Conservation (phyloP, 345 rosid genomes). For the Bruguiera parviflora region DNA sequence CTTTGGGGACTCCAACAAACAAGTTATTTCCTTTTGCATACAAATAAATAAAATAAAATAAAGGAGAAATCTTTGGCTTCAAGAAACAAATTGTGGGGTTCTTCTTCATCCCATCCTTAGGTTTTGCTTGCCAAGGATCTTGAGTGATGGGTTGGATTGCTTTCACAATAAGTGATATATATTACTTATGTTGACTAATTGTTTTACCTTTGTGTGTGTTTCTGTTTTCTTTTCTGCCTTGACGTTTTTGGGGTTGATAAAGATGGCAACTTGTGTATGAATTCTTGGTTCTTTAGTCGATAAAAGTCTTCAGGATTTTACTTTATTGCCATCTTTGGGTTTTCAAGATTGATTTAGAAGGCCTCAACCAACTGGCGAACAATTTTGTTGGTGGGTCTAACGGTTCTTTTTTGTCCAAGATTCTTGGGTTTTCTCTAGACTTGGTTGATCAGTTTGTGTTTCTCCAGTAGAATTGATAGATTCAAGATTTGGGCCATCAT, state of each 20-base stretch:
- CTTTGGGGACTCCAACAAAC: background rate
- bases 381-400: background rate
- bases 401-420: background rate
- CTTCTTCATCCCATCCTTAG: background rate
- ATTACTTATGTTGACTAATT: constrained; percentile 11
- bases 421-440: background rate
- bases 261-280: constrained; percentile 10
- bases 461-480: background rate
- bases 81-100: background rate
- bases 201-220: background rate
- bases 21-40: background rate
- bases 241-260: background rate
- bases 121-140: background rate
- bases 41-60: background rate
- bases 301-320: background rate
- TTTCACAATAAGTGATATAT: constrained; percentile 29
- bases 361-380: background rate
- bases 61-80: background rate
- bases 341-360: constrained; percentile 7
- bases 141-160: constrained; percentile 21
- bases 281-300: constrained; percentile 8
- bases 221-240: constrained; percentile 1
- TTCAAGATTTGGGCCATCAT: constrained; percentile 3
- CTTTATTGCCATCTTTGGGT: constrained; percentile 14
- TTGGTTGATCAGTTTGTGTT: background rate